Base-by-base conservation (phyloP, 108 stramenopile species). In the Stephanodiscus minutulus region DNA sequence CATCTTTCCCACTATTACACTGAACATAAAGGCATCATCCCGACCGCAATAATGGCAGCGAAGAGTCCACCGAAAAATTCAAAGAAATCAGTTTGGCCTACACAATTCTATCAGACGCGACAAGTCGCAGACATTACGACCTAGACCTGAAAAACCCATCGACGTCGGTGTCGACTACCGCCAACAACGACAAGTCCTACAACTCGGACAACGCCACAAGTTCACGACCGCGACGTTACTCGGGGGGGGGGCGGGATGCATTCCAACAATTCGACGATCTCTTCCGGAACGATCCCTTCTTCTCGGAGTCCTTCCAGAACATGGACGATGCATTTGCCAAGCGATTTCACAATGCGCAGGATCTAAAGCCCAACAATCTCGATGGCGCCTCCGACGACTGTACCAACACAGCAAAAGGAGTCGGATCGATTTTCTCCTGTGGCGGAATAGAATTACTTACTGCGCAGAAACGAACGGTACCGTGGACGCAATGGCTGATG, bases 261-360 rank as follows among this genome's bases (percentile, higher is more conserved):
- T 86, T 81, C 43, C 29, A 68, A 61, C 87, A 85, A 70, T 91
- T 91, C 60, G 72, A 91, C 67, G 80, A 87, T 68, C 65, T 88
- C 18, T 91, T 91, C 60, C 79, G 67, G 15, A 79, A 87, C 57
- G 90, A 91, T 77, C 87, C 90, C 29, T 91, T 91, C 74, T 88
- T 91, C 71, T 62, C 64, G 39, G 84, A 81, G n/a, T 82, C 79
- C 13, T 88, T 88, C 52, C 59, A 83, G 29, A 85, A 77, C 33
- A 77, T 91, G 81, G 86, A 91, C 50, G 87, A 88, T 64, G 79
- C 61, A 12, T 91, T 91, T 52, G 73, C 80, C 10, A 57, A 79
- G 58, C 73, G 70, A 47, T 88, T 88, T 54, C 62, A 74, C 15
- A 57, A 59, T 44, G 10, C 67, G 10, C 11, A 59, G 7, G 44